A percentile compares a stretch with the other conserved stretches of the same genome.
Conservation (phyloP, 768 basidiomycete genomes). For the Trametes sanguinea region DNA sequence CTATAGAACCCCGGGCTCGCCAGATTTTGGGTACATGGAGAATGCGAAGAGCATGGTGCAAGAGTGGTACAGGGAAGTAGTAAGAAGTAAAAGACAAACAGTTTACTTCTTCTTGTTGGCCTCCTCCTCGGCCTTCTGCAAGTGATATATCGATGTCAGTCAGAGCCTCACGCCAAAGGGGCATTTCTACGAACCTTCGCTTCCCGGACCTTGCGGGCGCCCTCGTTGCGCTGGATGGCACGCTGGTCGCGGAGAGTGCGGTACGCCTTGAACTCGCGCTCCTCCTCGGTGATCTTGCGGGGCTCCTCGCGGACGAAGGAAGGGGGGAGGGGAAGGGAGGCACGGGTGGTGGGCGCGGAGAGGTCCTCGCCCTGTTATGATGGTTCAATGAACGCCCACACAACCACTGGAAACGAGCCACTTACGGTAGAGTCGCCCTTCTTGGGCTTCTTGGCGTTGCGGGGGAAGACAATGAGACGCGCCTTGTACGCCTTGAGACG, state of each 20-base stretch:
- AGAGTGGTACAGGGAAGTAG: slow-evolving; percentile 19
- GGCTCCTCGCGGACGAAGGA: slow-evolving; percentile 75
- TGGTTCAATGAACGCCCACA: slow-evolving; percentile 18
- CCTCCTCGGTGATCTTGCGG: slow-evolving; percentile 89
- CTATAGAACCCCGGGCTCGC: slow-evolving; percentile 33
- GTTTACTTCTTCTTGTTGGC: slow-evolving; percentile 87
- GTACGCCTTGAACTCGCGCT: slow-evolving; percentile 89
- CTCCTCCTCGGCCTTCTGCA: slow-evolving; percentile 88
- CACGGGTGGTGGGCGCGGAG: slow-evolving; percentile 72
- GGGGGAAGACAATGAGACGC: slow-evolving; percentile 94
- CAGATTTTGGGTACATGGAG: slow-evolving; percentile 41
- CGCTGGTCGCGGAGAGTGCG: slow-evolving; percentile 83
- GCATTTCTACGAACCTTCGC: slow-evolving; percentile 64
- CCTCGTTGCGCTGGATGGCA: slow-evolving; percentile 81
- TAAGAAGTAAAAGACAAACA: slow-evolving; percentile 23
- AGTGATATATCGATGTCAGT: slow-evolving; percentile 24
- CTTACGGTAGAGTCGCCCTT: slow-evolving; percentile 90
- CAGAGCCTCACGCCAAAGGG: not conserved
- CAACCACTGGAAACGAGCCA: slow-evolving; percentile 19
- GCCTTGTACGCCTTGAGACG: slow-evolving; percentile 92
- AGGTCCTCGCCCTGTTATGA: slow-evolving; percentile 76
- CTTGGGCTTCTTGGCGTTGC: slow-evolving; percentile 93
- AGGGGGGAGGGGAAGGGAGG: slow-evolving; percentile 64
- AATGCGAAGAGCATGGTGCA: slow-evolving; percentile 30
- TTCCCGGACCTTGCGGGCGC: slow-evolving; percentile 82